Conservation (phyloP, 495 filamentous ascomycete genomes). For the Jackrogersella multiformis region DNA sequence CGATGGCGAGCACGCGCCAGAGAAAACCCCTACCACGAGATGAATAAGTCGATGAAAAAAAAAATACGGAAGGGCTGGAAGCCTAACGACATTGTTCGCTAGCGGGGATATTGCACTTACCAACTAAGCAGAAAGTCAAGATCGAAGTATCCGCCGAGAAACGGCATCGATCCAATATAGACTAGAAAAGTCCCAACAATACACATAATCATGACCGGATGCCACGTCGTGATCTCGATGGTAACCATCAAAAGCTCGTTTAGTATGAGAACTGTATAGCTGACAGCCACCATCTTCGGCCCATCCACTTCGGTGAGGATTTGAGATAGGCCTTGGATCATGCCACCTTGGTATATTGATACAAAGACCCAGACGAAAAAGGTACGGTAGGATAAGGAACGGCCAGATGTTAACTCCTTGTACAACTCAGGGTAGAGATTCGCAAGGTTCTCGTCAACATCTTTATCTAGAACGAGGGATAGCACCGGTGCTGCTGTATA, state of each 20-base stretch:
- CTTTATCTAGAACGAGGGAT: constrained; percentile 93
- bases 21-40: constrained; percentile 70
- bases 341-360: constrained; percentile 90
- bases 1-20: constrained; percentile 86
- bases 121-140: constrained; percentile 76
- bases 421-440: constrained; percentile 98
- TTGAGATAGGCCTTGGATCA: constrained; percentile 93
- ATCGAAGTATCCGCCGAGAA: constrained; percentile 90
- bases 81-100: not conserved
- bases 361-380: constrained; percentile 98
- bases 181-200: constrained; percentile 81
- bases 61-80: too few species aligned
- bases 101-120: constrained; percentile 51
- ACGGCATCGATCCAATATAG: constrained; percentile 85
- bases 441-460: constrained; percentile 91
- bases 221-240: constrained; percentile 96
- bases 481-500: constrained; percentile 97
- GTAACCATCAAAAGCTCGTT: constrained; percentile 98
- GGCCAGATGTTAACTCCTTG: constrained; percentile 88
- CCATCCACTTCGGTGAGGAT: constrained; percentile 79
- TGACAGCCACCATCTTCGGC: constrained; percentile 83
- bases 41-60: constrained; percentile 26
- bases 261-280: constrained; percentile 89
- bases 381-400: constrained; percentile 85
- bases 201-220: constrained; percentile 87